Percentiles rank a stretch among this genome's conserved stretches.
phyloP scores from a whole-genome alignment of 2,329 filamentous ascomycete species.

The Cercospora janseana region DNA sequence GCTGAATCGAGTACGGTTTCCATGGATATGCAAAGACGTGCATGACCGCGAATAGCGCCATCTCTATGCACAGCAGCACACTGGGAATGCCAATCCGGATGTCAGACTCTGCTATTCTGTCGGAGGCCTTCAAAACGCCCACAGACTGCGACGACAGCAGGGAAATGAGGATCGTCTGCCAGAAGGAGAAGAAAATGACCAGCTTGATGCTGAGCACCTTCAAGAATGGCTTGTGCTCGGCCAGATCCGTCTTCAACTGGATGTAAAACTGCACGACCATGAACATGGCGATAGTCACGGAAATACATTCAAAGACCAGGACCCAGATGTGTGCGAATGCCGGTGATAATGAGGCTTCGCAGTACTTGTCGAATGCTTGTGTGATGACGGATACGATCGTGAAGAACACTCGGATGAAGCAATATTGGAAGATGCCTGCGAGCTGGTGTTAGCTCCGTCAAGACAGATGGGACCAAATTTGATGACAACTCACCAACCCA shows the following conservation, averaged over 20 bases:
- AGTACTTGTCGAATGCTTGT: conserved; percentile 68
- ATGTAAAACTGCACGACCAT: conserved; percentile 84
- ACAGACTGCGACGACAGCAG: conserved; percentile 57
- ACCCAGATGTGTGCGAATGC: conserved; percentile 85
- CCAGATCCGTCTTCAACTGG: conserved; percentile 68
- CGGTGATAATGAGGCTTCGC: conserved; percentile 73
- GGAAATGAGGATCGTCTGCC: conserved; percentile 68
- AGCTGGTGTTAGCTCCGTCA: conserved; percentile 26
- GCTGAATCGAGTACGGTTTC: conserved; percentile 59
- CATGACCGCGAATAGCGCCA: conserved; percentile 74
- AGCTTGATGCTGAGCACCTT: conserved; percentile 87
- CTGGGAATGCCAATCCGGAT: conserved; percentile 78
- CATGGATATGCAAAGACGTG: conserved; percentile 83
- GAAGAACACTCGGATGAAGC: conserved; percentile 75
- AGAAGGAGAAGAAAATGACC: conserved; percentile 88
- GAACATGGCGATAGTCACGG: conserved; percentile 83
- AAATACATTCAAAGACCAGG: conserved; percentile 65
- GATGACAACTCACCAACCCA: conserved; percentile 25
- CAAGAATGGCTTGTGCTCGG: conserved; percentile 68
- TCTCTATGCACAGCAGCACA: conserved; percentile 76
- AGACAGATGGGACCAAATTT: neutral
- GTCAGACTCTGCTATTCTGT: conserved; percentile 67
- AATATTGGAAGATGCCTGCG: conserved; percentile 77
- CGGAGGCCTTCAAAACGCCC: conserved; percentile 62
- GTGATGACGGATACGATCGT: conserved; percentile 74